Conservation (phyloP, 1,284 basidiomycete species). For the Pyrrhoderma lamaoense region DNA sequence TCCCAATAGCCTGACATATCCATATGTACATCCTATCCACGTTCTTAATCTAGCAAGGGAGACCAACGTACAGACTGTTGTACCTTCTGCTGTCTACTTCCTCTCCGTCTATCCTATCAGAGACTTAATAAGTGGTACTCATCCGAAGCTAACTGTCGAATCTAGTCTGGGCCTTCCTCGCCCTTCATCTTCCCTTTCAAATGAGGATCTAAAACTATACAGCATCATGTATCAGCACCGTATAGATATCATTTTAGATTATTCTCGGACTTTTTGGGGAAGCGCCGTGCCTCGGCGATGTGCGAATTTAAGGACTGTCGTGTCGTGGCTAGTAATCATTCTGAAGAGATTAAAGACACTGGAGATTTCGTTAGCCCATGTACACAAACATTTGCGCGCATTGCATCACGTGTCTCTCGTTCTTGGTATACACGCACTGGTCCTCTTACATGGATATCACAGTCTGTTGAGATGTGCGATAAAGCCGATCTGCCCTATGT, state of each 20-base stretch:
- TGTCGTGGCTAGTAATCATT: neutral
- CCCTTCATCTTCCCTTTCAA: slow-evolving; percentile 38
- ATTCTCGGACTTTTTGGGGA: slow-evolving; percentile 39
- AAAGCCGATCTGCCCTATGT: slow-evolving; percentile 31
- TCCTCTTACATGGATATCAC: slow-evolving; percentile 46
- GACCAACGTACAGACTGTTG: slow-evolving; percentile 39
- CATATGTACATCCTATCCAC: slow-evolving; percentile 53
- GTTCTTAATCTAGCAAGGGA: slow-evolving; percentile 52
- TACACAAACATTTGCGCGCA: slow-evolving; percentile 35
- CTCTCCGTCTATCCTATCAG: slow-evolving; percentile 48
- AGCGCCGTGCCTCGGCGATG: slow-evolving; percentile 24
- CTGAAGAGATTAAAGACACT: neutral
- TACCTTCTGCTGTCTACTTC: slow-evolving; percentile 52
- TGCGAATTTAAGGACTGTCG: slow-evolving; percentile 19
- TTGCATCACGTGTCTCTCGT: slow-evolving; percentile 38
- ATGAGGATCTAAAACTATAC: slow-evolving; percentile 40
- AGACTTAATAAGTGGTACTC: slow-evolving; percentile 42
- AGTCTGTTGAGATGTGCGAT: slow-evolving; percentile 37
- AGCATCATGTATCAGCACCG: slow-evolving; percentile 54
- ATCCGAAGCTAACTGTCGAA: slow-evolving; percentile 44
- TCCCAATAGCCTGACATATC: slow-evolving; percentile 38
- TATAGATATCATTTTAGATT: slow-evolving; percentile 42
- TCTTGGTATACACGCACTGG: slow-evolving; percentile 48
- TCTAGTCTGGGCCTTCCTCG: slow-evolving; percentile 37
- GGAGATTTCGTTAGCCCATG: slow-evolving; percentile 27